phyloP scores from a whole-genome alignment of 116 monocot genomes.

The Iris pallida region DNA sequence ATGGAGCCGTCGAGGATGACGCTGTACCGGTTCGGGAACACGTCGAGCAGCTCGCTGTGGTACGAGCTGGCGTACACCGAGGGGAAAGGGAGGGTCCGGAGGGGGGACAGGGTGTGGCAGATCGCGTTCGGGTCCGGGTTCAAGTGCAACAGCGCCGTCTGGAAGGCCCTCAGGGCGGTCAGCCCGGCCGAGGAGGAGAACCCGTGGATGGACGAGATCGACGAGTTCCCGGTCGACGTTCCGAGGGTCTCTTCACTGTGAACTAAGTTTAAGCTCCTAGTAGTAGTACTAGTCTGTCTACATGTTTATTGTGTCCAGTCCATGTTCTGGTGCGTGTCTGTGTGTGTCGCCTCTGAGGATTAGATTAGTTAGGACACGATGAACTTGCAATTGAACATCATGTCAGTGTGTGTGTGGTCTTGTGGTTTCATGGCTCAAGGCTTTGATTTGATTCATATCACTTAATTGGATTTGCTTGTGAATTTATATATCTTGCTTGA shows the following conservation, averaged over 20 bases:
- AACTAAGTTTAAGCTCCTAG: background rate
- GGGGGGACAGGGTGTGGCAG: constrained; percentile 65
- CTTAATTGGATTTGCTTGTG: no score
- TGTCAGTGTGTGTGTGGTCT: background rate
- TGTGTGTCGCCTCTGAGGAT: background rate
- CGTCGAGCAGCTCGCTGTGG: constrained; percentile 83
- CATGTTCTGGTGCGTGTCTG: background rate
- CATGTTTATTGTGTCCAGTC: background rate
- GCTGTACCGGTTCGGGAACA: constrained; percentile 66
- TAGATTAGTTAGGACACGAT: no score
- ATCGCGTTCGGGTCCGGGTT: constrained; percentile 84
- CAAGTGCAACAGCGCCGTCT: constrained; percentile 82
- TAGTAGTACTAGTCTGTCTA: background rate
- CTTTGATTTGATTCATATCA: no score
- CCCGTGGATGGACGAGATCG: constrained; percentile 83
- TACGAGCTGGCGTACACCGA: constrained; percentile 77
- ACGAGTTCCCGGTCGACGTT: constrained; percentile 53
- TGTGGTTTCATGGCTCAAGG: background rate
- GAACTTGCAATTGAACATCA: background rate
- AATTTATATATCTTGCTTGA: no score
- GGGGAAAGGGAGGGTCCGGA: constrained; percentile 60
- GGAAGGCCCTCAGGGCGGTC: constrained; percentile 59
- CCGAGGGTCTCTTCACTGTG: constrained; percentile 46
- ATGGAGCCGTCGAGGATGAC: constrained; percentile 90
- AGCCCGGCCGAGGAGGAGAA: constrained; percentile 56